Conservation (phyloP, 331 rosid species). For the Quercus tomentella region DNA sequence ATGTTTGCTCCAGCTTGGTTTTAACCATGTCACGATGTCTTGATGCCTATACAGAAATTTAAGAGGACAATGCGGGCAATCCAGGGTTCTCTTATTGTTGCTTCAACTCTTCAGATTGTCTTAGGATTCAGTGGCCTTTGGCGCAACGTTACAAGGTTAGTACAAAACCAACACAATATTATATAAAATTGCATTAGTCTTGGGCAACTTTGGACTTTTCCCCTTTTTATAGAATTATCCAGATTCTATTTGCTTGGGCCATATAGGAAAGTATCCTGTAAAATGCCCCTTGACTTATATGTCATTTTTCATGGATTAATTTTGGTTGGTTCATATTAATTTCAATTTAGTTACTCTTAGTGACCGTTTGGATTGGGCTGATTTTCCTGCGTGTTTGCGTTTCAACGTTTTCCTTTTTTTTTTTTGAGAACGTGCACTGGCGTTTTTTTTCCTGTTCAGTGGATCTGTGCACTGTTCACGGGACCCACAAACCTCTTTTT, state of each 20-base stretch:
- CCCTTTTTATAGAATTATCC: neutral
- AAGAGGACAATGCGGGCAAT: slow-evolving; percentile 94
- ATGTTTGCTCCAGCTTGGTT: slow-evolving; percentile 17
- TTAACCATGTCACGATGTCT: slow-evolving; percentile 21
- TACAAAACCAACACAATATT: neutral
- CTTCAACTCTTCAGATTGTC: slow-evolving; percentile 98
- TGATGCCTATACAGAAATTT: slow-evolving; percentile 60
- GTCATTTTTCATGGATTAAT: neutral
- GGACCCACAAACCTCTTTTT: too few species aligned
- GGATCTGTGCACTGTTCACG: too few species aligned
- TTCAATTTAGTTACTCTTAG: neutral
- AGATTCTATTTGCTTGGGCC: neutral
- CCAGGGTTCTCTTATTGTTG: slow-evolving; percentile 93
- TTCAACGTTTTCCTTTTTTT: too few species aligned
- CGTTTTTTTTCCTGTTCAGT: too few species aligned
- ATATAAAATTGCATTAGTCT: neutral
- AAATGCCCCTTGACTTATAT: neutral
- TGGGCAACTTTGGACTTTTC: neutral
- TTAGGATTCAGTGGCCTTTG: slow-evolving; percentile 99
- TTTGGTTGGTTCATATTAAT: neutral
- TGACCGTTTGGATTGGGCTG: too few species aligned
- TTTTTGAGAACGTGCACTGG: too few species aligned
- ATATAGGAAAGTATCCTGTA: neutral
- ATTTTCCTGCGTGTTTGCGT: too few species aligned
- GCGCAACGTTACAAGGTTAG: slow-evolving; percentile 98